Conservation (phyloP, 2,329 filamentous ascomycete genomes). For the Drechslerella coelobrocha region DNA sequence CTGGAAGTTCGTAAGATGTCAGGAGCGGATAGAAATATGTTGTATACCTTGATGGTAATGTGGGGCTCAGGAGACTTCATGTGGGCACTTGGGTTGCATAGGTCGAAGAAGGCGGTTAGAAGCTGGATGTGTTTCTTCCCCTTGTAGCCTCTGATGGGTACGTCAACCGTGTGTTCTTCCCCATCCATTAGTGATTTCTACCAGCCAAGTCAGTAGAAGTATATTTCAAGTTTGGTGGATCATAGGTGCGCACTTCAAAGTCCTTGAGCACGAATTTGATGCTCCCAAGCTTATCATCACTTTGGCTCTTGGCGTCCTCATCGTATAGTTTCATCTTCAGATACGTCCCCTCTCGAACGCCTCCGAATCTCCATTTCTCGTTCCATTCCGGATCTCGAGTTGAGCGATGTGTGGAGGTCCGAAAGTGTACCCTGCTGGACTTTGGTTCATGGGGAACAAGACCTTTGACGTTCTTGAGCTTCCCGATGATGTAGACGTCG, state of each 20-base stretch:
- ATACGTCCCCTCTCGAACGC: slow-evolving; percentile 41
- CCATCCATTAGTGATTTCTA: slow-evolving; percentile 34
- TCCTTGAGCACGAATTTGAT: slow-evolving; percentile 30
- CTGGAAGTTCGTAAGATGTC: background rate
- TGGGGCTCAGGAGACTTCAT: slow-evolving; percentile 22
- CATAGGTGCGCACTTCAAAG: slow-evolving; percentile 19
- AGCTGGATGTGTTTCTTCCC: slow-evolving; percentile 42
- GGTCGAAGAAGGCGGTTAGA: slow-evolving; percentile 35
- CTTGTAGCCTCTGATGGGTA: slow-evolving; percentile 35
- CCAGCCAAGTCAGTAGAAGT: background rate
- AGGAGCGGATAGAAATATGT: background rate
- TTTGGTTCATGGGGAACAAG: slow-evolving; percentile 24
- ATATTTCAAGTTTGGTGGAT: background rate
- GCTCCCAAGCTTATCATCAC: slow-evolving; percentile 48
- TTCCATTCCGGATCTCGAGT: slow-evolving; percentile 49
- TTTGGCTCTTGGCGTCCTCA: slow-evolving; percentile 25
- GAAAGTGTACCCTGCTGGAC: slow-evolving; percentile 34
- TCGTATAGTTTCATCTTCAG: slow-evolving; percentile 45
- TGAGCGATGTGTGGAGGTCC: slow-evolving; percentile 27
- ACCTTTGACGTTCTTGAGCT: slow-evolving; percentile 47
- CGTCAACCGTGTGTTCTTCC: slow-evolving; percentile 16
- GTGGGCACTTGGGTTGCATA: slow-evolving; percentile 36
- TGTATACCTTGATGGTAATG: slow-evolving; percentile 29
- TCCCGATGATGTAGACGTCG: slow-evolving; percentile 45
- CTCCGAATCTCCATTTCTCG: slow-evolving; percentile 42